Conservation (phyloP, 1,284 basidiomycete species). For the Irpex rosettiformis region DNA sequence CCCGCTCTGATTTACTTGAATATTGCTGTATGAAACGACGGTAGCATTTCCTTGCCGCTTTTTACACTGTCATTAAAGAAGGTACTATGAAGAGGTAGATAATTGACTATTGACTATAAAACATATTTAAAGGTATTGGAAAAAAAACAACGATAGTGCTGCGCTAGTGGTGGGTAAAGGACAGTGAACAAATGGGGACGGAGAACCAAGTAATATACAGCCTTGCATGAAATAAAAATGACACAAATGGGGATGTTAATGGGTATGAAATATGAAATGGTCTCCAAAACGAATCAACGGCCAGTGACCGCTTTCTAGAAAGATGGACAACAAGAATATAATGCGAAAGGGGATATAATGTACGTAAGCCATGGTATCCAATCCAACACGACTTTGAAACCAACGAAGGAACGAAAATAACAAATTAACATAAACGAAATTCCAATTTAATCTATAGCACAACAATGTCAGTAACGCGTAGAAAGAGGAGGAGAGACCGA, state of each 20-base stretch:
- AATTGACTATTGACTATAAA: conserved; percentile 3
- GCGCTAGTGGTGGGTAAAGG: neutral
- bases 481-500: neutral
- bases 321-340: neutral
- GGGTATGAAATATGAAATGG: neutral
- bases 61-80: neutral
- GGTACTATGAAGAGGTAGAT: neutral
- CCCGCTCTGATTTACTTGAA: too few species aligned
- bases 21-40: too few species aligned
- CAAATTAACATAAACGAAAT: conserved; percentile 17
- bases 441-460: conserved; percentile 16
- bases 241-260: neutral
- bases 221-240: neutral
- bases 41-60: neutral
- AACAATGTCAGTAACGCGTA: neutral
- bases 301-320: neutral
- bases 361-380: conserved; percentile 30
- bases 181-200: neutral
- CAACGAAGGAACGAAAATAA: conserved; percentile 14
- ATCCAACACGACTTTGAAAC: conserved; percentile 28
- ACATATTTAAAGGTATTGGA: neutral
- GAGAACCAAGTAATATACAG: neutral
- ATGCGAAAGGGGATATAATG: conserved; percentile 20
- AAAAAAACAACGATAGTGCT: too few species aligned
- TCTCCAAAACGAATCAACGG: conserved; percentile 3